A percentile compares a stretch with the other conserved stretches of the same genome.
phyloP scores from a whole-genome alignment of 345 rosid genomes.

The Gossypium arboreum region DNA sequence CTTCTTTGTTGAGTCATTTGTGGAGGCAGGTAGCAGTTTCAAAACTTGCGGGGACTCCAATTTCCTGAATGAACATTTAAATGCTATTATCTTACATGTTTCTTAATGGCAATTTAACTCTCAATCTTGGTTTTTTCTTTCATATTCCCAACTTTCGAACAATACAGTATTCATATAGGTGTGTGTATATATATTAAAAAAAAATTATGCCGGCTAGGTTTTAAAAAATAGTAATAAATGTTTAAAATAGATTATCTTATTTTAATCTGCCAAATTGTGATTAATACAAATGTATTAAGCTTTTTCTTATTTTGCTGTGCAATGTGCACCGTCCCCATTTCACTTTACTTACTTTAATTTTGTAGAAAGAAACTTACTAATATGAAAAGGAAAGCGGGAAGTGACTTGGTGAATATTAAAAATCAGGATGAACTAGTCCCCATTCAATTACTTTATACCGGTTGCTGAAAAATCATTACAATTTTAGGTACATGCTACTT shows the following conservation, averaged over 20 bases:
- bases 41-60: slow-evolving; percentile 54
- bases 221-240: not conserved
- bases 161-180: not conserved
- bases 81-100: not conserved
- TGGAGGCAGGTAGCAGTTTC: slow-evolving; percentile 64
- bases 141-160: not conserved
- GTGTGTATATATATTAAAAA: too few relatives aligned
- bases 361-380: too few relatives aligned
- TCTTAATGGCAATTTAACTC: not conserved
- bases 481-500: too few relatives aligned
- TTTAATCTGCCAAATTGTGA: not conserved
- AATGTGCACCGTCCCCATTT: not conserved
- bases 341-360: not conserved
- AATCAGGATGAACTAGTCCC: too few relatives aligned
- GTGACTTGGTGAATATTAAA: too few relatives aligned
- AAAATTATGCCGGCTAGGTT: too few relatives aligned
- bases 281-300: not conserved
- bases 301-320: too few relatives aligned
- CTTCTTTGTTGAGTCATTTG: slow-evolving; percentile 76
- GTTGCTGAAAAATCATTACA: too few relatives aligned
- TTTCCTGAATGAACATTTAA: slow-evolving; percentile 41
- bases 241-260: not conserved
- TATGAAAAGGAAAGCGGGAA: too few relatives aligned
- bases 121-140: not conserved
- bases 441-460: too few relatives aligned